Evolutionary conservation across 2,329 filamentous ascomycete genomes (phyloP).

Genomic region (Chaetothyriales sp.): DNA sequence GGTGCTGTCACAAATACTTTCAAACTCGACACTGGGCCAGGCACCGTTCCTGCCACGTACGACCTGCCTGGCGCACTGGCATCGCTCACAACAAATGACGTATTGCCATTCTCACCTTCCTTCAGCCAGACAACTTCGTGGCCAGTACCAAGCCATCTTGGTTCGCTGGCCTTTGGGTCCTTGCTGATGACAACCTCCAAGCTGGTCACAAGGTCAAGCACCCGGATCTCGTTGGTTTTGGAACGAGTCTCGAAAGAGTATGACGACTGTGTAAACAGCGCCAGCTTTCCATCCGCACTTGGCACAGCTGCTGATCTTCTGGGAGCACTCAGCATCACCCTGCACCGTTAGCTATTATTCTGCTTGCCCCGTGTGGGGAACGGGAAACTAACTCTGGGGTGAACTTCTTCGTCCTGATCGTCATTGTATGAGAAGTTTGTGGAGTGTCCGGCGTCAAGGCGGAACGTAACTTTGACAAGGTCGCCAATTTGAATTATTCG

Average conservation of each 20-base stretch:
- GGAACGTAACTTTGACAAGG: background rate
- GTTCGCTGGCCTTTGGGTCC: constrained; percentile 31
- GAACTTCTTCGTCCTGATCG: background rate
- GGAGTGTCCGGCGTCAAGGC: too few species aligned
- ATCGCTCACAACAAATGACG: constrained; percentile 32
- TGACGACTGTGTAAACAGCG: constrained; percentile 35
- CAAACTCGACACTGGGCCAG: constrained; percentile 33
- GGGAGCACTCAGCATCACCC: constrained; percentile 35
- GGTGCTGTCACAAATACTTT: constrained; percentile 31
- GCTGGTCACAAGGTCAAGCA: constrained; percentile 30
- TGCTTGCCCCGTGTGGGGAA: background rate
- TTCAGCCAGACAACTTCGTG: constrained; percentile 36
- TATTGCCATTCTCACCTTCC: constrained; percentile 31
- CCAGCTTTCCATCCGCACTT: constrained; percentile 33
- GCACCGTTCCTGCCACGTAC: constrained; percentile 33
- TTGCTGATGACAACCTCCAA: constrained; percentile 30
- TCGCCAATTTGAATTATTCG: background rate
- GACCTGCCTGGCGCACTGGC: constrained; percentile 26
- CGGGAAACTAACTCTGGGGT: background rate
- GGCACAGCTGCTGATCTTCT: constrained; percentile 32
- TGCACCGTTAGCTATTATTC: constrained; percentile 10
- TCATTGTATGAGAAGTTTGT: background rate
- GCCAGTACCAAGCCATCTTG: constrained; percentile 32
- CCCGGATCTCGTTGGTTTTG: constrained; percentile 33
- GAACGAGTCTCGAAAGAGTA: constrained; percentile 38